A percentile compares a stretch with the other conserved stretches of the same genome.
These are phyloP conservation scores for Neolentinus lepideus DNA, from an alignment of 1,284 basidiomycete genomes.

Conservation along the genomic window DNA sequence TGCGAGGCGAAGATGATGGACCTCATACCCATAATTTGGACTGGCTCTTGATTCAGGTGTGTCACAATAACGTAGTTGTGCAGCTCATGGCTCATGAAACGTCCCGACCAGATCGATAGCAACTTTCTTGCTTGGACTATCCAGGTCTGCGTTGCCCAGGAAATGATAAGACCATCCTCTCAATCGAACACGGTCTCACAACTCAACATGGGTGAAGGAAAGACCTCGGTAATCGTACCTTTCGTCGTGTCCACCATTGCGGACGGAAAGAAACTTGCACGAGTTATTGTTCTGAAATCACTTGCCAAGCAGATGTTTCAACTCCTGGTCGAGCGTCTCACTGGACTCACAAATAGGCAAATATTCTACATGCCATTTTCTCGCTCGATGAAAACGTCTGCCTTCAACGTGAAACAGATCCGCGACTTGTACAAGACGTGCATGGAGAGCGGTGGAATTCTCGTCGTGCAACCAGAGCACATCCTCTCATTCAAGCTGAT, in stretches of 20 bases:
- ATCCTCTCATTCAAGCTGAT: conserved; percentile 42
- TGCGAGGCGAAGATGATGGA: conserved; percentile 18
- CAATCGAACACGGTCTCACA: conserved; percentile 34
- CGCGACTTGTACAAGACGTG: conserved; percentile 29
- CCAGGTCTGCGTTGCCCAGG: conserved; percentile 31
- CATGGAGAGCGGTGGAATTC: conserved; percentile 28
- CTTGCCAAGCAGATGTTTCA: conserved; percentile 39
- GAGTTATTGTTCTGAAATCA: conserved; percentile 41
- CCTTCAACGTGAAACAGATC: conserved; percentile 15
- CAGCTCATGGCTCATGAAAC: not conserved
- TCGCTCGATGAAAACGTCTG: conserved; percentile 24
- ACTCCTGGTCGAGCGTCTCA: conserved; percentile 33
- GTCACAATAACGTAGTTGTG: not conserved
- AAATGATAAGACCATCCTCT: conserved; percentile 40
- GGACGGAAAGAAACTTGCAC: conserved; percentile 31
- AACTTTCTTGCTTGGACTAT: conserved; percentile 32
- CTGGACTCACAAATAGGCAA: conserved; percentile 35
- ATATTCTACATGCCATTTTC: conserved; percentile 44
- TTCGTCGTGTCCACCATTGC: conserved; percentile 32
- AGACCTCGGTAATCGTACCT: conserved; percentile 47
- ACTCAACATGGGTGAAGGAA: conserved; percentile 56
- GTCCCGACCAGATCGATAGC: conserved; percentile 29
- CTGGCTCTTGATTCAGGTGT: conserved; percentile 42
- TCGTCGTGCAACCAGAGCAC: conserved; percentile 46
- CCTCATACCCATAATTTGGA: conserved; percentile 20